These are phyloP conservation scores for Gossypium bickii DNA, from an alignment of 345 rosid genomes.

Conservation along the genomic window DNA sequence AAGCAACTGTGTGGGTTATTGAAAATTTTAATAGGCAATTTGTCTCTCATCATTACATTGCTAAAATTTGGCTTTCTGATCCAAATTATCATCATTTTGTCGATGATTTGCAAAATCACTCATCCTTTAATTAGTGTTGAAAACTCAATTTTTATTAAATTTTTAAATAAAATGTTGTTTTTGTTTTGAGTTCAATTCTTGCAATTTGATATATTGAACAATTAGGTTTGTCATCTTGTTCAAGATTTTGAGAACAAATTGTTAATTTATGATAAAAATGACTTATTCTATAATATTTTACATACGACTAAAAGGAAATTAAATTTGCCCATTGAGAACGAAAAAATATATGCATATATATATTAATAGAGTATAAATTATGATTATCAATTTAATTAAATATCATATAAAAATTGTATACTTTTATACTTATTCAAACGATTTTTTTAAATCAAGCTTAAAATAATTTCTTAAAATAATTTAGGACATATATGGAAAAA, in stretches of 20 bases:
- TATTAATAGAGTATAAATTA: too few species aligned
- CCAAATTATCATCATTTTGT: constrained; percentile 8
- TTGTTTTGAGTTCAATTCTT: neutral
- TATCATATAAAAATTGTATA: too few species aligned
- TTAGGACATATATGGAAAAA: neutral
- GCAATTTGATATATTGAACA: neutral
- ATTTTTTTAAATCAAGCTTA: neutral
- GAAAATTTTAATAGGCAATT: constrained; percentile 24
- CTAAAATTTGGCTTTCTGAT: constrained; percentile 19
- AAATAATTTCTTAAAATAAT: neutral
- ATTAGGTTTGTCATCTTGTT: neutral
- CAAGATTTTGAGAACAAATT: neutral
- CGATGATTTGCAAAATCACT: neutral
- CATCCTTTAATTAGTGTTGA: neutral
- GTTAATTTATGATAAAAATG: neutral
- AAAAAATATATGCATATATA: neutral
- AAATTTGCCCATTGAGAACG: neutral
- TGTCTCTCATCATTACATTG: constrained; percentile 13
- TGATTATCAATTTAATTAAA: too few species aligned
- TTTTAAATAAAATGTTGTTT: neutral
- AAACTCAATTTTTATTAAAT: neutral
- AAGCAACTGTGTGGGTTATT: constrained; percentile 18
- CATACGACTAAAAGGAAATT: neutral
- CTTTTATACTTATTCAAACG: too few species aligned
- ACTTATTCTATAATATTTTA: neutral